These are phyloP conservation scores for Fusarium coffeatum DNA, from an alignment of 2,329 filamentous ascomycete genomes.

Conservation along the genomic window DNA sequence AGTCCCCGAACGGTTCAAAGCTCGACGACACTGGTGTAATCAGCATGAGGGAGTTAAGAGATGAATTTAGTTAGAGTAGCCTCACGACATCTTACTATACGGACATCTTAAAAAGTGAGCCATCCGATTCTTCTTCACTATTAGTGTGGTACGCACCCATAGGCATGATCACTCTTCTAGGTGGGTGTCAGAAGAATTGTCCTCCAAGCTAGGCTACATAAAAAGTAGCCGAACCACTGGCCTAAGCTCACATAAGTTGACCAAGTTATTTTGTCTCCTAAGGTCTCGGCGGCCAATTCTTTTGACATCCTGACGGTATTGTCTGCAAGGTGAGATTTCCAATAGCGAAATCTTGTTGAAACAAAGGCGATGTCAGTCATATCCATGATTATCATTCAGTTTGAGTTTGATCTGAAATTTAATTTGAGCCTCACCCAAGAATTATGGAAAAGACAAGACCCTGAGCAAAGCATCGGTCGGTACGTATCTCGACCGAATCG, in stretches of 20 bases:
- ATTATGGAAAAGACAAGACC: slow-evolving; percentile 7
- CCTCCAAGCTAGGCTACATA: background rate
- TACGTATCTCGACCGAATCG: slow-evolving; percentile 12
- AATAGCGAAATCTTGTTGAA: background rate
- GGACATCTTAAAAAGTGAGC: background rate
- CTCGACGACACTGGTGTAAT: background rate
- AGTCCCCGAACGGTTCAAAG: background rate
- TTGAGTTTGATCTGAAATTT: background rate
- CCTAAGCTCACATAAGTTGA: background rate
- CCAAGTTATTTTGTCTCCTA: background rate
- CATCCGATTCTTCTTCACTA: background rate
- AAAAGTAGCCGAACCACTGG: background rate
- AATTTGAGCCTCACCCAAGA: slow-evolving; percentile 9
- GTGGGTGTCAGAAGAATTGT: background rate
- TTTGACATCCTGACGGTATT: background rate
- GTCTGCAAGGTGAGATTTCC: background rate
- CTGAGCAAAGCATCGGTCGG: slow-evolving; percentile 14
- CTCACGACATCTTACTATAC: background rate
- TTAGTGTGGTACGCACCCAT: background rate
- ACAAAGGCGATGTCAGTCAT: too few species aligned
- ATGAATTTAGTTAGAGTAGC: background rate
- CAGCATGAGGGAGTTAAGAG: background rate
- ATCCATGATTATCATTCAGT: background rate
- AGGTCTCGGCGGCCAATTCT: background rate
- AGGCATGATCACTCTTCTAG: background rate